phyloP scores from a whole-genome alignment of 495 filamentous ascomycete species.

The Neohortaea acidophila region DNA sequence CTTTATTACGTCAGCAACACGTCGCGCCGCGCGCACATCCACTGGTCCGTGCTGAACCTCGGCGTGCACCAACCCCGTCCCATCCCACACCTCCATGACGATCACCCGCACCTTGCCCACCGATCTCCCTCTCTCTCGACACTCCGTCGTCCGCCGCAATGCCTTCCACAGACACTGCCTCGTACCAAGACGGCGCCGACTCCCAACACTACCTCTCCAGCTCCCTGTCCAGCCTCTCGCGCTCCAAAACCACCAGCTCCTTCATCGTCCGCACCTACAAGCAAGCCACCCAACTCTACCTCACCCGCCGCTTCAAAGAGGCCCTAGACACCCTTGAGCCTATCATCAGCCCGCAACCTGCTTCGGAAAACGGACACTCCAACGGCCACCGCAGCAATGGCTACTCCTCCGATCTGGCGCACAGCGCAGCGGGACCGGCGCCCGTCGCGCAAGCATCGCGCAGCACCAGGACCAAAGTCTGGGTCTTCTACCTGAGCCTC shows the following conservation, averaged over 20 bases:
- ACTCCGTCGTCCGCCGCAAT: not conserved
- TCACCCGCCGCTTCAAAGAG: conserved; percentile 82
- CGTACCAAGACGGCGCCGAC: conserved; percentile 7
- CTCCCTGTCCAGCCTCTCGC: conserved; percentile 38
- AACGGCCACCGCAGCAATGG: conserved; percentile 24
- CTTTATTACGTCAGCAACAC: no score
- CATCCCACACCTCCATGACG: no score
- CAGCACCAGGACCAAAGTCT: conserved; percentile 78
- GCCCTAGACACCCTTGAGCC: conserved; percentile 69
- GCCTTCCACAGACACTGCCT: conserved; percentile 12
- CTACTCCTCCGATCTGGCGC: conserved; percentile 13
- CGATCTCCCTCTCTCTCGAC: not conserved
- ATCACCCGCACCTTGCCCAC: no score
- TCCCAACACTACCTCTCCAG: conserved; percentile 28
- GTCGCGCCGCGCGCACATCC: no score
- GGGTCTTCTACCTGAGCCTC: conserved; percentile 90
- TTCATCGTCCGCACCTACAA: conserved; percentile 72
- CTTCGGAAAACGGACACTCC: conserved; percentile 27
- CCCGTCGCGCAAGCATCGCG: conserved; percentile 59
- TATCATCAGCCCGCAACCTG: conserved; percentile 40
- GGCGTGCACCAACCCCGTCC: no score
- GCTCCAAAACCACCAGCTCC: conserved; percentile 40
- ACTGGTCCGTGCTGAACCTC: no score
- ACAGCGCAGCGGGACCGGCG: conserved; percentile 28
- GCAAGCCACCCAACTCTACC: conserved; percentile 75